A percentile compares a stretch with the other conserved stretches of the same genome.
Conservation (phyloP, 2,329 filamentous ascomycete genomes). For the Beauveria australis region DNA sequence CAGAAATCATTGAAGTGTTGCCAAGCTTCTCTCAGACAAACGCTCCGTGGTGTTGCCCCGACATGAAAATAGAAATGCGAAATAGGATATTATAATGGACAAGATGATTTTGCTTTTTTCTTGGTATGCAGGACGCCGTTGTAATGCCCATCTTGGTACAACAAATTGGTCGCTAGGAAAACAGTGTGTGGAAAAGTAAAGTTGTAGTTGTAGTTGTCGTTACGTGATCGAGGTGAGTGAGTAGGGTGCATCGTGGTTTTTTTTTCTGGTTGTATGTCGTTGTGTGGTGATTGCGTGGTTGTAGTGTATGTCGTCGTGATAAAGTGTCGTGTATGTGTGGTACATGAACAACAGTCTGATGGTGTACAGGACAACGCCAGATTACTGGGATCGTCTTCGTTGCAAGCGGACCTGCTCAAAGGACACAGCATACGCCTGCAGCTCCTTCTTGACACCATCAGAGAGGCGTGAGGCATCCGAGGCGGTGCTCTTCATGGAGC, state of each 20-base stretch:
- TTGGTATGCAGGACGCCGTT: slow-evolving; percentile 12
- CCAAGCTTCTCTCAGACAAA: slow-evolving; percentile 3
- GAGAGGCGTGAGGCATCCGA: slow-evolving; percentile 53
- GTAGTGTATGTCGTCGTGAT: slow-evolving; percentile 15
- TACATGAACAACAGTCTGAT: slow-evolving; percentile 6
- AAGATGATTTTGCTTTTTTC: slow-evolving; percentile 8
- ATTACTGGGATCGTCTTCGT: slow-evolving; percentile 48
- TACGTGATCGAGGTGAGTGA: neutral
- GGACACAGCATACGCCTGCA: slow-evolving; percentile 77
- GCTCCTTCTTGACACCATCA: slow-evolving; percentile 67
- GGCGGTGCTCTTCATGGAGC: slow-evolving; percentile 61
- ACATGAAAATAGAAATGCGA: slow-evolving; percentile 3
- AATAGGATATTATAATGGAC: slow-evolving; percentile 11
- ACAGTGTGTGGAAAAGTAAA: neutral
- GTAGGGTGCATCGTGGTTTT: neutral
- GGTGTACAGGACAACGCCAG: neutral
- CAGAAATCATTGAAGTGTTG: neutral
- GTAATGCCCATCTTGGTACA: slow-evolving; percentile 13
- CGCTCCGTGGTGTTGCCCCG: neutral
- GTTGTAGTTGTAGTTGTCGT: neutral
- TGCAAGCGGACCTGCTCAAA: slow-evolving; percentile 72
- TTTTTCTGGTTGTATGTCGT: slow-evolving; percentile 12
- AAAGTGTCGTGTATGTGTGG: slow-evolving; percentile 16
- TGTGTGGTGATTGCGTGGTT: slow-evolving; percentile 14
- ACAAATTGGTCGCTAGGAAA: slow-evolving; percentile 17